Conservation (phyloP, 306 rosid genomes). For the Quercus alba region DNA sequence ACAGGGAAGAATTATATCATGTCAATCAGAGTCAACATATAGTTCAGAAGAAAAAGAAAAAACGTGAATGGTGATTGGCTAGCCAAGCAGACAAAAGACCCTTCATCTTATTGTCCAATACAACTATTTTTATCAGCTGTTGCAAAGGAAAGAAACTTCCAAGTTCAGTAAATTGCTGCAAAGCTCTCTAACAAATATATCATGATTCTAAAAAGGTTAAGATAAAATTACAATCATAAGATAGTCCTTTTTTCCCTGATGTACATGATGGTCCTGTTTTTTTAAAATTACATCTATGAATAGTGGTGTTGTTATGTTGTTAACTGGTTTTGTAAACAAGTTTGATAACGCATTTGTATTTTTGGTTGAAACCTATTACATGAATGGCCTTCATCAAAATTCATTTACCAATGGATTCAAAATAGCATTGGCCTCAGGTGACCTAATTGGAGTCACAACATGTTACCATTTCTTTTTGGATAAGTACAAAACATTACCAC, state of each 20-base stretch:
- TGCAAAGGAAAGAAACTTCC: neutral
- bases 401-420: neutral
- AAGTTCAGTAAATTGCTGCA: constrained; percentile 1
- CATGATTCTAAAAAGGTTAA: neutral
- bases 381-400: neutral
- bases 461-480: neutral
- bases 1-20: constrained; percentile 3
- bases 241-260: neutral
- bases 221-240: neutral
- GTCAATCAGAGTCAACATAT: neutral
- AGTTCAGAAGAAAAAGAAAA: neutral
- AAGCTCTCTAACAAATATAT: neutral
- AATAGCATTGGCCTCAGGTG: neutral
- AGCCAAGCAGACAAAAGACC: no score
- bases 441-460: neutral
- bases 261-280: no score
- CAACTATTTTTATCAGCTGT: no score
- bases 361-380: neutral
- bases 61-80: no score
- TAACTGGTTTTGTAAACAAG: neutral
- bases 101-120: no score
- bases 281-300: neutral
- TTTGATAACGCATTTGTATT: no score
- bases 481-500: no score
- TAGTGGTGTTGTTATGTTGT: neutral